These are phyloP conservation scores for Salix dunnii DNA, from an alignment of 345 rosid species.

Conservation along the genomic window DNA sequence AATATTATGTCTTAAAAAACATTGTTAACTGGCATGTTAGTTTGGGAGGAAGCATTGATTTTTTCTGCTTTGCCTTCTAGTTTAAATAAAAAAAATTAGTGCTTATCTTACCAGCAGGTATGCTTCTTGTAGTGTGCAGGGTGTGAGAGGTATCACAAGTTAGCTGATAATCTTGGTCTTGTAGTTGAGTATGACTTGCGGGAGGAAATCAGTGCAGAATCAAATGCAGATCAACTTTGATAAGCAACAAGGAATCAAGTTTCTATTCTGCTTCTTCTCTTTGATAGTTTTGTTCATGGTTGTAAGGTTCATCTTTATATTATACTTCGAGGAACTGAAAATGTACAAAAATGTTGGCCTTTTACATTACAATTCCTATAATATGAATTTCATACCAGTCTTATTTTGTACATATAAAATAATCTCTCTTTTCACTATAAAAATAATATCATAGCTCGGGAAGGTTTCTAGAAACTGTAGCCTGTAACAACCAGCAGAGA, in stretches of 20 bases:
- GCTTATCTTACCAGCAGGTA: slow-evolving; percentile 16
- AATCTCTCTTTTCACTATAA: slow-evolving; percentile 13
- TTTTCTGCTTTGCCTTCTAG: not conserved
- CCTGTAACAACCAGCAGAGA: slow-evolving; percentile 48
- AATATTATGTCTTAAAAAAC: not conserved
- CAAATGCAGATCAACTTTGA: slow-evolving; percentile 43
- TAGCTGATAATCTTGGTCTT: slow-evolving; percentile 87
- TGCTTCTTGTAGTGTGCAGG: slow-evolving; percentile 73
- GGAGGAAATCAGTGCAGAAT: slow-evolving; percentile 42
- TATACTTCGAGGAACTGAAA: slow-evolving; percentile 17
- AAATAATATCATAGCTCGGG: slow-evolving; percentile 11
- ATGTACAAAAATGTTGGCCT: slow-evolving; percentile 20
- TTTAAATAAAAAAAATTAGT: slow-evolving; percentile 1
- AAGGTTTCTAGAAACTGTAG: slow-evolving; percentile 35
- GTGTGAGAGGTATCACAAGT: slow-evolving; percentile 77
- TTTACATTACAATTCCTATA: slow-evolving; percentile 25
- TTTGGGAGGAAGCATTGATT: not conserved
- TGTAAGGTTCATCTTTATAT: slow-evolving; percentile 15
- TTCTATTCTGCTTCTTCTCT: not conserved
- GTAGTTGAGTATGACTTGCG: slow-evolving; percentile 72
- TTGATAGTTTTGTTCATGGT: slow-evolving; percentile 8
- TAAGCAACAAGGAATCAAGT: slow-evolving; percentile 7
- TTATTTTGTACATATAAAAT: slow-evolving; percentile 29
- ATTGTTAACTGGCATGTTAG: not conserved
- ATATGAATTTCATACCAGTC: slow-evolving; percentile 18